Evolutionary conservation across 148 eudicot species (phyloP).

Genomic region (Heliamphora exappendiculata): DNA sequence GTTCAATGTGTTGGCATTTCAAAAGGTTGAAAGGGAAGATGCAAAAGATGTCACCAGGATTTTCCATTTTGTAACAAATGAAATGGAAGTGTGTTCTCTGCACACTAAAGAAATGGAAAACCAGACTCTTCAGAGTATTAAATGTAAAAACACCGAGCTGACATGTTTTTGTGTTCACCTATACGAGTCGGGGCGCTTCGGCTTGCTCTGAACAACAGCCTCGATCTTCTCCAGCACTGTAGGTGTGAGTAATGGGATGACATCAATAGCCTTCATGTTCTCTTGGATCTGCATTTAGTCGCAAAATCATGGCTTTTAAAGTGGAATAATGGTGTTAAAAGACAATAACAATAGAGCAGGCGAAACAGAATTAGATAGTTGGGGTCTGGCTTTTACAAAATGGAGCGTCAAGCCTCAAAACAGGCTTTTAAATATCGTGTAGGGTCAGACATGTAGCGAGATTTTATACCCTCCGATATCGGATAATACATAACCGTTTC

Average conservation of each 20-base stretch:
- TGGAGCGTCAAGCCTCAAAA: no score
- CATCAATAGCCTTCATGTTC: slow-evolving; percentile 81
- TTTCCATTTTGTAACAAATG: background rate
- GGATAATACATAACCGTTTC: no score
- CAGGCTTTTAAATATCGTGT: no score
- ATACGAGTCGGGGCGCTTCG: slow-evolving; percentile 72
- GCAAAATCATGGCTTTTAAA: background rate
- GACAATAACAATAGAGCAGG: no score
- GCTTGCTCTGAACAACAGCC: slow-evolving; percentile 76
- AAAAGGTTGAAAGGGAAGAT: background rate
- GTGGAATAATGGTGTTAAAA: background rate
- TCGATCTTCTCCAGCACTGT: slow-evolving; percentile 72
- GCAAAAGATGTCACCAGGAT: background rate
- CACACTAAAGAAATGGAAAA: background rate
- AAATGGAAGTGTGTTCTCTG: background rate
- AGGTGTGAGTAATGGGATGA: slow-evolving; percentile 72
- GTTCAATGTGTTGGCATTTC: background rate
- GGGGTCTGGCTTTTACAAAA: no score
- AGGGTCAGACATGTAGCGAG: no score
- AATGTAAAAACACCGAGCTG: background rate
- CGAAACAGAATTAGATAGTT: no score
- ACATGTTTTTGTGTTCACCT: slow-evolving; percentile 26
- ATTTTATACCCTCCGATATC: no score
- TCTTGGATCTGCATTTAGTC: slow-evolving; percentile 60
- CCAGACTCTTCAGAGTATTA: background rate